A percentile compares a stretch with the other conserved stretches of the same genome.
phyloP scores from a whole-genome alignment of 1,139 yeast genomes.

The Candida freyschussii region DNA sequence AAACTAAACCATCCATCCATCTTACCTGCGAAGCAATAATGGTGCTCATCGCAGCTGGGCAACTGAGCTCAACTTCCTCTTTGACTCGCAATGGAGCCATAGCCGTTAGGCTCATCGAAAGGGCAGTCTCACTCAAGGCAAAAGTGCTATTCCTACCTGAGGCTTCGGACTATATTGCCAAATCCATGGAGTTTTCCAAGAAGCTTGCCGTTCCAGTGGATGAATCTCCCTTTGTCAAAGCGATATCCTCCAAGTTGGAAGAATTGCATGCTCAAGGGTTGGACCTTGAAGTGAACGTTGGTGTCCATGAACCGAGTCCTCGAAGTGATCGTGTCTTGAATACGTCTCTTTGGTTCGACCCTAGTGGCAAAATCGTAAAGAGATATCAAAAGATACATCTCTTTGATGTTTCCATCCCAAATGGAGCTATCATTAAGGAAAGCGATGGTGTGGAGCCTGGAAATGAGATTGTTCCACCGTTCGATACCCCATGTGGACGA shows the following conservation, averaged over 20 bases:
- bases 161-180: conserved; percentile 84
- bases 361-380: conserved; percentile 57
- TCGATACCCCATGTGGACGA: conserved; percentile 50
- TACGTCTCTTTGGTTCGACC: conserved; percentile 64
- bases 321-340: conserved; percentile 50
- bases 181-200: conserved; percentile 61
- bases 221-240: conserved; percentile 44
- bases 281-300: conserved; percentile 52
- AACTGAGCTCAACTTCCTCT: conserved; percentile 70
- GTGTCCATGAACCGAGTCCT: conserved; percentile 74
- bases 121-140: conserved; percentile 57
- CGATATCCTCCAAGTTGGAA: conserved; percentile 45
- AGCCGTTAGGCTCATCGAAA: conserved; percentile 53
- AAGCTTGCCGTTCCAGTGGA: conserved; percentile 49
- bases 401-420: conserved; percentile 78
- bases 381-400: conserved; percentile 82
- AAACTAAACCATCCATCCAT: too few relatives aligned
- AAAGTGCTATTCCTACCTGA: conserved; percentile 81
- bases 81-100: conserved; percentile 52
- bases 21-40: too few relatives aligned
- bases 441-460: conserved; percentile 85
- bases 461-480: conserved; percentile 45
- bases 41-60: conserved; percentile 79
- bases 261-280: conserved; percentile 28
- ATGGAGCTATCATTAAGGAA: conserved; percentile 62